Percentiles rank a stretch among this genome's conserved stretches.
phyloP scores from a whole-genome alignment of 768 basidiomycete species.

The Termitomyces sp. region DNA sequence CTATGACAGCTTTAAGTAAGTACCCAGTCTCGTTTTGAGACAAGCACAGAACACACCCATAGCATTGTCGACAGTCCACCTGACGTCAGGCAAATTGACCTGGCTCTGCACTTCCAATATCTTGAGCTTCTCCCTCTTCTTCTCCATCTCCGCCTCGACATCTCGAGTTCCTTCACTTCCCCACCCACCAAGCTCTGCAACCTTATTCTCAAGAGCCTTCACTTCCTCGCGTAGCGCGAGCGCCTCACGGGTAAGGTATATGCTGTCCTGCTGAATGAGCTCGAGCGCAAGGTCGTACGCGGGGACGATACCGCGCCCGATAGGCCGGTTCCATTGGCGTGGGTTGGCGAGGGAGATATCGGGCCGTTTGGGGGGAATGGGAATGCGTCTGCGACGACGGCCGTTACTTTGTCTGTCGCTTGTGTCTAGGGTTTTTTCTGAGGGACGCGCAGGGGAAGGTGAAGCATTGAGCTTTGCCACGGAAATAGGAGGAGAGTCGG shows the following conservation, averaged over 20 bases:
- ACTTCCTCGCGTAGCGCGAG: conserved; percentile 27
- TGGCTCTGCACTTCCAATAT: conserved; percentile 76
- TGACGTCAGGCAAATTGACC: conserved; percentile 76
- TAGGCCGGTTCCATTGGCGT: conserved; percentile 58
- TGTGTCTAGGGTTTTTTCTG: background rate
- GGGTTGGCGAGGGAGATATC: conserved; percentile 45
- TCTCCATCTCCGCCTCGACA: conserved; percentile 33
- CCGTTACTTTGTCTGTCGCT: conserved; percentile 19
- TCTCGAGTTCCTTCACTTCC: conserved; percentile 22
- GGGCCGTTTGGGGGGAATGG: conserved; percentile 34
- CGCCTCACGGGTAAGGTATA: conserved; percentile 38
- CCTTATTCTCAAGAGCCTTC: conserved; percentile 17
- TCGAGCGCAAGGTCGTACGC: conserved; percentile 84
- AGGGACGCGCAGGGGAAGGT: background rate
- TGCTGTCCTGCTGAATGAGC: conserved; percentile 60
- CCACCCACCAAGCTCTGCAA: conserved; percentile 18
- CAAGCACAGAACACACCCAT: conserved; percentile 48
- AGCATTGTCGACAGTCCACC: conserved; percentile 77
- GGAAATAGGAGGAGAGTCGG: conserved; percentile 10
- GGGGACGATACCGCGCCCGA: conserved; percentile 57
- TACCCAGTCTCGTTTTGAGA: background rate
- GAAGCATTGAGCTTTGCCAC: background rate
- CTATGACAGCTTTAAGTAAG: conserved; percentile 25
- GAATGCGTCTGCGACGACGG: conserved; percentile 22
- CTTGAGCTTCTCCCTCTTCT: conserved; percentile 40